Evolutionary conservation across 306 rosid genomes (phyloP).

Genomic region (Inga oerstediana): DNA sequence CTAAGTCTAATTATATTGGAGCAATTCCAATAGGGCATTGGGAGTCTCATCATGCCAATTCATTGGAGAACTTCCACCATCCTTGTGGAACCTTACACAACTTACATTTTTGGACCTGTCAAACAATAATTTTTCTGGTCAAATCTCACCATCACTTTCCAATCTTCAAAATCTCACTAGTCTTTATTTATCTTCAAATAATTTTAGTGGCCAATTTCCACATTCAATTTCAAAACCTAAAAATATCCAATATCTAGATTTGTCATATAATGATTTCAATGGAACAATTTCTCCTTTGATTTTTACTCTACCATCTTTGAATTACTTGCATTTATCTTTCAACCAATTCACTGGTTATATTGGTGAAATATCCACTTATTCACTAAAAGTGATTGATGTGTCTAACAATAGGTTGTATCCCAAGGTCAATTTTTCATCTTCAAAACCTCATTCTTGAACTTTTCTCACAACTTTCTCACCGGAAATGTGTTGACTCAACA

Average conservation of each 20-base stretch:
- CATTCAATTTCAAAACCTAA: neutral
- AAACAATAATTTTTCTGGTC: too few relatives aligned
- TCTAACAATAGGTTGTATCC: neutral
- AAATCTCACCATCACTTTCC: neutral
- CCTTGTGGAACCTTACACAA: too few relatives aligned
- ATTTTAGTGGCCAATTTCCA: neutral
- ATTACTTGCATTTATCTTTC: neutral
- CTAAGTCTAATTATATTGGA: too few relatives aligned
- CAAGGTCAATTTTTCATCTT: neutral
- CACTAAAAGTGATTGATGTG: neutral
- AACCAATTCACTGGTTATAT: neutral
- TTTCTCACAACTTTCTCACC: neutral
- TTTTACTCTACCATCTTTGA: neutral
- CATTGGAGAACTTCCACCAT: neutral
- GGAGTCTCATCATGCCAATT: neutral
- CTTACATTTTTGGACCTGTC: too few relatives aligned
- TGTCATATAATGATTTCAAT: neutral
- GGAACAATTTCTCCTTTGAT: neutral
- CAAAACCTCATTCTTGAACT: neutral
- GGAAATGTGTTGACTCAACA: neutral
- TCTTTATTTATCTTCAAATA: neutral
- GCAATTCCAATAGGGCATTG: too few relatives aligned
- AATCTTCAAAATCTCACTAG: neutral
- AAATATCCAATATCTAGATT: neutral
- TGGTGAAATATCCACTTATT: neutral